Evolutionary conservation across 805 yeast species (phyloP), one percentile per base, ranked within the genome.

Genomic region (Starmerella gropengiesseri): DNA sequence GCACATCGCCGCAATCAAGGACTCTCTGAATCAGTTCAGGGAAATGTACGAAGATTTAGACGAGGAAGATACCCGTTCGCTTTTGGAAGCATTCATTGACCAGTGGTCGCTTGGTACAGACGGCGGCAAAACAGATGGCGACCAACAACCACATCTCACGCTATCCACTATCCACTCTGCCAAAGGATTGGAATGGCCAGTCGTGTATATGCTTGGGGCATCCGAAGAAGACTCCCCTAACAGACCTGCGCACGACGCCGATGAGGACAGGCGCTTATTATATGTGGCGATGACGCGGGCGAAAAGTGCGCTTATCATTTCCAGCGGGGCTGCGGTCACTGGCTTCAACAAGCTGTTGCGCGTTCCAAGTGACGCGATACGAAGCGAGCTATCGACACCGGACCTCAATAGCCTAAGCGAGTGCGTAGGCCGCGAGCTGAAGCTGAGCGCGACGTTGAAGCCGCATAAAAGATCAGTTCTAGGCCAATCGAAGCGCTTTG

Each of bases 181-280:
- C 1, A 89, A 89, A 58, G 98, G 98, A 1, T 66, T 87, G 2
- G 98, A 89, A 58, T 89, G 97, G 96, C 89, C 94, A 0, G 74
- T 83, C 12, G 96, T 89, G 0, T 83, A 84, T 56, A 72, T 84
- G 11, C 85, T 93, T 0, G 80, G 83, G 25, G 40, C 30, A 4
- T 32, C 37, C 17, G 49, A 45, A 9, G 43, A 30, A 1, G 40
- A n/a, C n/a, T 7, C 13, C n/a, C 12, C 18, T 4, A 59, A 54
- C 11, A 51, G 23, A n/a, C 4, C 9, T 8, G 12, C 17, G 28
- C n/a, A 17, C 17, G 29, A 62, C 9, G 31, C 74, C 2, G 71
- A 80, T 49, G 97, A 89, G 60, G 96, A 86, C 55, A 62, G 94
- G 42, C 60, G 97, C 38, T 74, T 89, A 51, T 70, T 86, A 46